Percentiles rank a stretch among this genome's conserved stretches.
Evolutionary conservation across 306 rosid genomes (phyloP).

Genomic region (Lathyrus tuberosus): DNA sequence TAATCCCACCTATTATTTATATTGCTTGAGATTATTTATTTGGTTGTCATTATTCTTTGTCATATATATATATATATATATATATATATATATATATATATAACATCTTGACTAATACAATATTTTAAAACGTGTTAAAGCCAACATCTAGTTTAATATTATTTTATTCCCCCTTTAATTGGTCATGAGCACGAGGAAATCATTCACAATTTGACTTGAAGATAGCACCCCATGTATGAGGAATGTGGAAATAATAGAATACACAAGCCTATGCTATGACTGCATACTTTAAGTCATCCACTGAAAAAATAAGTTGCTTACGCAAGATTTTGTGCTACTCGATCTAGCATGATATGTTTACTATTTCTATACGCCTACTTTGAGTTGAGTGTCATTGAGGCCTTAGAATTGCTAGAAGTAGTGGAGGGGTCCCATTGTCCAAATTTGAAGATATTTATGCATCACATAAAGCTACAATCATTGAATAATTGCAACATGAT

Average conservation of each 20-base stretch:
- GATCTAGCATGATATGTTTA: slow-evolving; percentile 6
- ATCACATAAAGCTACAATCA: slow-evolving; percentile 32
- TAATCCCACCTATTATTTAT: too few species aligned
- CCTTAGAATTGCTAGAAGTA: slow-evolving; percentile 23
- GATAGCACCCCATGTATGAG: slow-evolving; percentile 36
- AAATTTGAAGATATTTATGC: slow-evolving; percentile 30
- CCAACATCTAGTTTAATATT: too few species aligned
- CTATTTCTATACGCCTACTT: slow-evolving; percentile 5
- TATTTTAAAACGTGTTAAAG: too few species aligned
- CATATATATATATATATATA: too few species aligned
- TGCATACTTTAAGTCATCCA: slow-evolving; percentile 32
- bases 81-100: too few species aligned
- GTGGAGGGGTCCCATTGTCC: slow-evolving; percentile 48
- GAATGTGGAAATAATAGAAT: slow-evolving; percentile 23
- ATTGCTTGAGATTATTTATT: too few species aligned
- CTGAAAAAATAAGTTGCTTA: slow-evolving; percentile 41
- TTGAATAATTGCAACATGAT: slow-evolving; percentile 25
- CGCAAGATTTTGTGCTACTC: slow-evolving; percentile 35
- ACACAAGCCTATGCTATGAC: background rate
- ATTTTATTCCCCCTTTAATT: background rate
- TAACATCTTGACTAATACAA: too few species aligned
- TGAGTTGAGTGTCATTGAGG: slow-evolving; percentile 5
- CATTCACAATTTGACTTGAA: slow-evolving; percentile 35
- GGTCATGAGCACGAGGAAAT: slow-evolving; percentile 8
- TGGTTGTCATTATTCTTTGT: too few species aligned